Evolutionary conservation across 2,329 filamentous ascomycete genomes (phyloP), one percentile per base, ranked within the genome.

Genomic region (Botryosphaeria dothidea): DNA sequence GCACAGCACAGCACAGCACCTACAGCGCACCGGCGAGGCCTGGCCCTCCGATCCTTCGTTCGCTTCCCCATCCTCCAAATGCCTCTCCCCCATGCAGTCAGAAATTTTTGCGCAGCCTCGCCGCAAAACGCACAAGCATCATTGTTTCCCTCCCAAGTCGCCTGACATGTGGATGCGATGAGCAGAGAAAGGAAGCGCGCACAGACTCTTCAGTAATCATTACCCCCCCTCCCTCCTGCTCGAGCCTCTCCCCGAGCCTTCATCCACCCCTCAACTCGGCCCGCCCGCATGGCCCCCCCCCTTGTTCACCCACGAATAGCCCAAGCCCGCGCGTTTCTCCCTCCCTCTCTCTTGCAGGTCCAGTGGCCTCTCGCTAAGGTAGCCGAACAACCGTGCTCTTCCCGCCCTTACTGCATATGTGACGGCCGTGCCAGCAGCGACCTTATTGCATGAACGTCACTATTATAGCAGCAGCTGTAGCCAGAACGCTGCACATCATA

Each of bases 221-320:
- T 25, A 6, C 36, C 13, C 36, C 5, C 17, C 34, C 27, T 29
- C 13, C 21, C 7, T n/a, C 21, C 17, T 21, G 56, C 56, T 60
- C 56, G 56, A 60, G 56, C 56, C 56, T 46, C 56, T n/a, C 41
- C 19, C 27, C 41, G 56, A 60, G 56, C 56, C 56, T 60, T 36
- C 7, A 27, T 23, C 25, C 15, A 34, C 36, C 36, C 17, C 36
- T 43, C 21, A 27, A 8, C 52, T 38, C 29, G 34, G 52, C 52
- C 34, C 36, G 23, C 54, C 38, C 23, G 51, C 51, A 25, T n/a
- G n/a, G n/a, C n/a, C n/a, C n/a, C n/a, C n/a, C n/a, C n/a, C n/a
- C n/a, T n/a, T n/a, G n/a, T n/a, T n/a, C n/a, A n/a, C n/a, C n/a
- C n/a, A 13, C 21, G 25, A 19, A 34, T 34, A 34, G 13, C 7